These are phyloP conservation scores for Hymenoscyphus scutula DNA, from an alignment of 2,329 filamentous ascomycete genomes.

Conservation along the genomic window DNA sequence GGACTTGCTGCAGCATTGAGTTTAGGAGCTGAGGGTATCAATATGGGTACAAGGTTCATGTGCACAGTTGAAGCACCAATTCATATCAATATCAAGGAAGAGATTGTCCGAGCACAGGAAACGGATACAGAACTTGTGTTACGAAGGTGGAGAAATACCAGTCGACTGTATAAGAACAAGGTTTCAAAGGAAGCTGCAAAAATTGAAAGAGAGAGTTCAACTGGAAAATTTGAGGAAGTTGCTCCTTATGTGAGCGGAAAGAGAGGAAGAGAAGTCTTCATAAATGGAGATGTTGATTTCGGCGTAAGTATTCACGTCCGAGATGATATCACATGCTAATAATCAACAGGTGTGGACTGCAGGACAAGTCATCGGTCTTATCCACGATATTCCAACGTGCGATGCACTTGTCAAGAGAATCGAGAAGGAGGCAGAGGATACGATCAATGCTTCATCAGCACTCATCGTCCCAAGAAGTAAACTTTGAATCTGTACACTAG, in stretches of 20 bases:
- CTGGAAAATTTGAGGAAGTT: conserved; percentile 86
- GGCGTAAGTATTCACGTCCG: conserved; percentile 61
- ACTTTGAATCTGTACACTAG: conserved; percentile 29
- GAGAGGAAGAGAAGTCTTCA: conserved; percentile 85
- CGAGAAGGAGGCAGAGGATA: conserved; percentile 70
- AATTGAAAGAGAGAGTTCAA: conserved; percentile 78
- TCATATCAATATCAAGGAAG: conserved; percentile 88
- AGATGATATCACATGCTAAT: conserved; percentile 15
- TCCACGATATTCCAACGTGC: conserved; percentile 80
- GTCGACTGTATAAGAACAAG: conserved; percentile 85
- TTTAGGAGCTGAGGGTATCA: conserved; percentile 89
- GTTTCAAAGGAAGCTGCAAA: conserved; percentile 76
- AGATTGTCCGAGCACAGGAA: conserved; percentile 85
- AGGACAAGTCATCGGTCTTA: conserved; percentile 88
- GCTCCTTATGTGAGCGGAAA: conserved; percentile 86
- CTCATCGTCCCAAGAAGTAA: conserved; percentile 58
- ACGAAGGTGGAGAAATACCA: conserved; percentile 90
- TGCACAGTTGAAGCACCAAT: conserved; percentile 91
- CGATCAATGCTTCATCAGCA: conserved; percentile 57
- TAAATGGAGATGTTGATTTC: conserved; percentile 86
- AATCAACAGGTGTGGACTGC: conserved; percentile 82
- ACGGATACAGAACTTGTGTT: conserved; percentile 88
- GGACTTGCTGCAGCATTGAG: conserved; percentile 88
- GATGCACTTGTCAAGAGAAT: conserved; percentile 67
- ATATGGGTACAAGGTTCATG: conserved; percentile 99